phyloP scores from a whole-genome alignment of 352 stramenopile species.

The Pythium phragmiticola region DNA sequence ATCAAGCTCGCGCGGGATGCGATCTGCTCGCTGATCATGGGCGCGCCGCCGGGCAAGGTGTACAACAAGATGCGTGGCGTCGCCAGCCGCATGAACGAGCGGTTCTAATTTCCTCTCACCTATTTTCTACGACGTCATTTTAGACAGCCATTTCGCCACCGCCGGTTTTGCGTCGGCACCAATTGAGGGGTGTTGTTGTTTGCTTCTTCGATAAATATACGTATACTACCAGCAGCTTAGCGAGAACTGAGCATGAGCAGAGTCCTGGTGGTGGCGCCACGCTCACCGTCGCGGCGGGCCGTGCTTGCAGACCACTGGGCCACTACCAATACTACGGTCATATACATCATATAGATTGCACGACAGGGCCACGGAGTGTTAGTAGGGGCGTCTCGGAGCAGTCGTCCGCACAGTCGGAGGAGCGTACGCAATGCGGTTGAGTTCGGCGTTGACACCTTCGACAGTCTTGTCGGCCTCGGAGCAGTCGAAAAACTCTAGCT shows the following conservation, averaged over 20 bases:
- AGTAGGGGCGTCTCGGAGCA: conserved; percentile 27
- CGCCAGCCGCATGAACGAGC: conserved; percentile 97
- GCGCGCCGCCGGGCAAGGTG: conserved; percentile 98
- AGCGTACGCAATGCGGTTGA: conserved; percentile 68
- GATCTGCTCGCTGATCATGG: conserved; percentile 92
- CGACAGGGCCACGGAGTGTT: conserved; percentile 5
- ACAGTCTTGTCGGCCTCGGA: conserved; percentile 75
- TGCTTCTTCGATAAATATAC: conserved; percentile 59
- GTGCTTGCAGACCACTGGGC: conserved; percentile 13
- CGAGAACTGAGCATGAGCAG: background rate
- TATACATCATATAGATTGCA: background rate
- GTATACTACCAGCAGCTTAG: conserved; percentile 19
- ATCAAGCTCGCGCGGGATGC: conserved; percentile 96
- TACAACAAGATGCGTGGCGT: conserved; percentile 99
- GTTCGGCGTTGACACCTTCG: conserved; percentile 67
- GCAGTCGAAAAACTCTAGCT: conserved; percentile 81
- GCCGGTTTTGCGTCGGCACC: background rate
- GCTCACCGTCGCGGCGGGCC: conserved; percentile 9
- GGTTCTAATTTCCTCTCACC: conserved; percentile 69
- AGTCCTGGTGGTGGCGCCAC: background rate
- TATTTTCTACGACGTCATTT: conserved; percentile 1
- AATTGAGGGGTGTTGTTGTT: conserved; percentile 8
- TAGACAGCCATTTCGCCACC: conserved; percentile 7
- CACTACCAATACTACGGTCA: conserved; percentile 17
- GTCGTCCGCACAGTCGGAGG: conserved; percentile 13